These are phyloP conservation scores for Podospora anserina DNA, from an alignment of 495 filamentous ascomycete species.

Conservation along the genomic window DNA sequence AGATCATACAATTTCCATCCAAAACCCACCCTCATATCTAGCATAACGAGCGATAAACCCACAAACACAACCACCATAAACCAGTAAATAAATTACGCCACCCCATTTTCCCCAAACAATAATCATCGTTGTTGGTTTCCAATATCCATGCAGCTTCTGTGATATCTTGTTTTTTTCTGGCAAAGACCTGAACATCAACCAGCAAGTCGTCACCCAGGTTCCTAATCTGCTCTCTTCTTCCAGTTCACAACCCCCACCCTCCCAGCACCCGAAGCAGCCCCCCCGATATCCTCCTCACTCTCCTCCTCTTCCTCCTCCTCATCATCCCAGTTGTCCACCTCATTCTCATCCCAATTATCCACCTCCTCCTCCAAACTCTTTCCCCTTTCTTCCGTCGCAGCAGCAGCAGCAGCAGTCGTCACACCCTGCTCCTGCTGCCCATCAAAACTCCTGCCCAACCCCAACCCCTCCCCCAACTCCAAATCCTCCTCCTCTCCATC, in stretches of 20 bases:
- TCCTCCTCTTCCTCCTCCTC: conserved; percentile 43
- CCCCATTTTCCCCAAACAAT: neutral
- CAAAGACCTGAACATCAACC: neutral
- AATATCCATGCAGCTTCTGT: conserved; percentile 17
- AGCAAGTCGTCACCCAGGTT: neutral
- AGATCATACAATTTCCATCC: neutral
- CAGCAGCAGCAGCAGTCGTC: conserved; percentile 35
- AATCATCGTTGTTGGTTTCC: neutral
- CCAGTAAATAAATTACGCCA: neutral
- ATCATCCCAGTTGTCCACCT: conserved; percentile 69
- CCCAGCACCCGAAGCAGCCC: conserved; percentile 17
- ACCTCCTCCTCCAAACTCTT: conserved; percentile 65
- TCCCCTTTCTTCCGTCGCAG: conserved; percentile 28
- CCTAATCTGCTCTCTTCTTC: conserved; percentile 44
- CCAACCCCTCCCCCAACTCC: conserved; percentile 55
- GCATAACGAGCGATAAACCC: neutral
- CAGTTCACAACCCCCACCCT: conserved; percentile 10
- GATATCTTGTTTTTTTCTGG: neutral
- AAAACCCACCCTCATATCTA: neutral
- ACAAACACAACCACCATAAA: neutral
- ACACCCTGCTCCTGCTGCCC: conserved; percentile 36
- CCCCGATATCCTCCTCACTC: conserved; percentile 33
- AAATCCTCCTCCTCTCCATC: conserved; percentile 46
- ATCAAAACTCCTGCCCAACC: conserved; percentile 31
- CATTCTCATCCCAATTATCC: conserved; percentile 83